Conservation (phyloP, 208 protist genomes). For the Trypanosoma conorhini region DNA sequence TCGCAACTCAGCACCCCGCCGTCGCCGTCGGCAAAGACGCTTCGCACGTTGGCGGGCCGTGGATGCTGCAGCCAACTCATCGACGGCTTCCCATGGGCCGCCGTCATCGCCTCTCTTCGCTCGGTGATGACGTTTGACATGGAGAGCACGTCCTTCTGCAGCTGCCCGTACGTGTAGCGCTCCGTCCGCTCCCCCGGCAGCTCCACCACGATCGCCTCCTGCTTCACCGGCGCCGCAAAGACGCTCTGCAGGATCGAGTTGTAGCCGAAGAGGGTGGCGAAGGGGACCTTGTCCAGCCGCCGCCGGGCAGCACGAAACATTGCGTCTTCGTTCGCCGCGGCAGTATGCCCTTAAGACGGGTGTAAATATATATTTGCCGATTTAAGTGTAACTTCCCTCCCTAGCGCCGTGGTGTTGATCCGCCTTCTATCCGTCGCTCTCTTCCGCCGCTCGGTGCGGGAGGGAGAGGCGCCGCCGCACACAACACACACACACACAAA, state of each 20-base stretch:
- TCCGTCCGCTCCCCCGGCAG: conserved; percentile 37
- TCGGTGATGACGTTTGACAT: conserved; percentile 59
- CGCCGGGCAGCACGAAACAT: conserved; percentile 44
- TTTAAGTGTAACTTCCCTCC: too few species aligned
- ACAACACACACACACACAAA: too few species aligned
- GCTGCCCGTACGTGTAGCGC: conserved; percentile 72
- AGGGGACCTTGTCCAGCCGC: conserved; percentile 52
- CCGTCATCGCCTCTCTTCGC: conserved; percentile 45
- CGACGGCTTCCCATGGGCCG: conserved; percentile 32
- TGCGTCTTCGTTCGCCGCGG: not conserved
- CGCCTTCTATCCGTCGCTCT: too few species aligned
- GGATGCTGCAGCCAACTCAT: conserved; percentile 71
- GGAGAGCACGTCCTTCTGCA: conserved; percentile 78
- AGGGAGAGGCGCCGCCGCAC: too few species aligned
- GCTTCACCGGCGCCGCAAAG: conserved; percentile 54
- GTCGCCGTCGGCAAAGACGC: conserved; percentile 63
- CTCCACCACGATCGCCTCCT: conserved; percentile 72
- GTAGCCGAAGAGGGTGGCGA: conserved; percentile 76
- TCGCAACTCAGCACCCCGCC: conserved; percentile 60
- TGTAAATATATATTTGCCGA: too few species aligned
- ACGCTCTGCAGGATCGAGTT: conserved; percentile 68
- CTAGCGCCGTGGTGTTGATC: too few species aligned
- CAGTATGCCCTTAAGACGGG: too few species aligned
- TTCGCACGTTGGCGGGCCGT: conserved; percentile 49
- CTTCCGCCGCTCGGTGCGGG: too few species aligned